A percentile compares a stretch with the other conserved stretches of the same genome.
These are phyloP conservation scores for Hamigera avellanea DNA, from an alignment of 495 filamentous ascomycete genomes.

Conservation along the genomic window DNA sequence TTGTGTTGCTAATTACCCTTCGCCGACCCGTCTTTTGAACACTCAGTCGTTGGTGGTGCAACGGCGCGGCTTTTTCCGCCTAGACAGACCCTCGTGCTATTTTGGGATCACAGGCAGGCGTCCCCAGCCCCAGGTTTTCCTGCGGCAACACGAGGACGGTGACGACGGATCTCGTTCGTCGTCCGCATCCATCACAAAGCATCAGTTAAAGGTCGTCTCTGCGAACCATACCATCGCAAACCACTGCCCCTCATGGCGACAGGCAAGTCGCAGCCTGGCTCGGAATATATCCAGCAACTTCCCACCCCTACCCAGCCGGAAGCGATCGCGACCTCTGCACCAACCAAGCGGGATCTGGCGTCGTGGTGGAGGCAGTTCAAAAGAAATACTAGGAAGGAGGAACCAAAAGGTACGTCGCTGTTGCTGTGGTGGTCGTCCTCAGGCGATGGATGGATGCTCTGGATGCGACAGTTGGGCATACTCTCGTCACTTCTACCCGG, in stretches of 20 bases:
- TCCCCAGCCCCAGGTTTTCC: conserved; percentile 27
- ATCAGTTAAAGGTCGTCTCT: not conserved
- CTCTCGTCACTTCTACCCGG: too few relatives aligned
- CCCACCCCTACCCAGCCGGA: conserved; percentile 20
- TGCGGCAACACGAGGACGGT: conserved; percentile 17
- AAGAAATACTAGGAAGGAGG: conserved; percentile 59
- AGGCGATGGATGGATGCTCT: conserved; percentile 1
- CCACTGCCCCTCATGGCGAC: conserved; percentile 26
- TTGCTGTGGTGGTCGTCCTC: conserved; percentile 2
- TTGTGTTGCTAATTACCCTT: too few relatives aligned
- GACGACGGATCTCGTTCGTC: conserved; percentile 19
- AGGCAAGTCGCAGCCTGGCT: conserved; percentile 29
- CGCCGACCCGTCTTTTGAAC: not conserved
- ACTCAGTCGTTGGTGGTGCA: not conserved
- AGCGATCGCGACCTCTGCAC: conserved; percentile 40
- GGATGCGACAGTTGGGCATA: conserved; percentile 5
- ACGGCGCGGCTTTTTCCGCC: conserved; percentile 10
- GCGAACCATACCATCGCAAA: conserved; percentile 4
- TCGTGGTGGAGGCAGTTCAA: conserved; percentile 93
- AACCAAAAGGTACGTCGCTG: conserved; percentile 69
- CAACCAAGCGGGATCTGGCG: conserved; percentile 68
- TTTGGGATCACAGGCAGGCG: conserved; percentile 18
- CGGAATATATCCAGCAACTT: conserved; percentile 22
- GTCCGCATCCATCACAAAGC: too few relatives aligned
- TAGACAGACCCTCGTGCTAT: conserved; percentile 16